Conservation (phyloP, 75 land plant species). For the Isoetes taiwanensis region DNA sequence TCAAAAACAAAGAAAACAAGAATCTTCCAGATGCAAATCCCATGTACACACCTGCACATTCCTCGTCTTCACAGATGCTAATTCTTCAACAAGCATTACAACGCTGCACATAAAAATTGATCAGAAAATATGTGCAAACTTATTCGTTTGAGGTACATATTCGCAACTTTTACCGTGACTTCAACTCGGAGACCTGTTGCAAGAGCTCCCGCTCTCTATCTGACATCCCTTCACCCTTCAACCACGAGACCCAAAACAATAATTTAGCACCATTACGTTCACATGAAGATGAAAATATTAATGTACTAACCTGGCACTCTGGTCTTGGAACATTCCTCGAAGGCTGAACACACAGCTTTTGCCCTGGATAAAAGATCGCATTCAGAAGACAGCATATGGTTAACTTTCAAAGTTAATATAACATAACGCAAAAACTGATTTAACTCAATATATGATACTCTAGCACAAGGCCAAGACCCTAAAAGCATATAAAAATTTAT, state of each 20-base stretch:
- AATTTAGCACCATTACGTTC: not conserved
- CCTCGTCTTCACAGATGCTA: not conserved
- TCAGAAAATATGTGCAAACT: not conserved
- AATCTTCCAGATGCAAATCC: not conserved
- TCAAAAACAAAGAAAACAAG: not conserved
- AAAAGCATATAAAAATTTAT: not conserved
- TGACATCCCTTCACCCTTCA: not conserved
- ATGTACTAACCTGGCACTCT: too few relatives aligned
- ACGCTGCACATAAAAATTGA: not conserved
- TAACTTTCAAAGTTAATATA: too few relatives aligned
- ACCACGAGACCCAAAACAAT: not conserved
- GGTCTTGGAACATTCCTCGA: too few relatives aligned
- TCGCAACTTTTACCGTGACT: not conserved
- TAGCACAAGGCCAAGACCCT: not conserved
- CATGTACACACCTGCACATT: conserved; percentile 5
- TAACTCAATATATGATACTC: too few relatives aligned
- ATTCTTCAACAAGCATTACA: not conserved
- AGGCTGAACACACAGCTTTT: too few relatives aligned
- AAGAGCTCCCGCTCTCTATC: not conserved
- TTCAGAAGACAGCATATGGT: too few relatives aligned
- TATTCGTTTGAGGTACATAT: not conserved
- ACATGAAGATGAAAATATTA: not conserved
- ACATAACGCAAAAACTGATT: too few relatives aligned
- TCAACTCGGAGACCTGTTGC: not conserved
- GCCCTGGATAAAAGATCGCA: too few relatives aligned